These are phyloP conservation scores for Botrytis hyacinthi DNA, from an alignment of 2,329 filamentous ascomycete species.

Conservation along the genomic window DNA sequence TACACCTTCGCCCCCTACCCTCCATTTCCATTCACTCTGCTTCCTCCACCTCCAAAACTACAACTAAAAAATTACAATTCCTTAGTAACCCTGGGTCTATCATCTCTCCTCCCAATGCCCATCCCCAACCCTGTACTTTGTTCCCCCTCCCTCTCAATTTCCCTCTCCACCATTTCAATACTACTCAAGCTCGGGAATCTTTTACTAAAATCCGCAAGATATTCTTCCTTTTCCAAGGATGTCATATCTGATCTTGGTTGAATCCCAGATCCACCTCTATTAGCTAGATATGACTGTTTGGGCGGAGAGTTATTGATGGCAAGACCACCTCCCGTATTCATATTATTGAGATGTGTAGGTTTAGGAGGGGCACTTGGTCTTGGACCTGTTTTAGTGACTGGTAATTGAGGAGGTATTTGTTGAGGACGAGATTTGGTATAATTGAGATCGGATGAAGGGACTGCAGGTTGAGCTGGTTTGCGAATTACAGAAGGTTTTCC, in stretches of 20 bases:
- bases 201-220: constrained; percentile 71
- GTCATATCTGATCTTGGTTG: constrained; percentile 55
- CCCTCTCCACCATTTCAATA: constrained; percentile 60
- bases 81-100: constrained; percentile 13
- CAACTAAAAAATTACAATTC: background rate
- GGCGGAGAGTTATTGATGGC: constrained; percentile 45
- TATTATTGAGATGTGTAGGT: constrained; percentile 58
- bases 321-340: constrained; percentile 43
- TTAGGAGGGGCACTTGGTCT: constrained; percentile 60
- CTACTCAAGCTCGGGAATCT: constrained; percentile 81
- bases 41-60: background rate
- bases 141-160: constrained; percentile 26
- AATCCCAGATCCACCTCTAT: constrained; percentile 26
- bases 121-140: constrained; percentile 17
- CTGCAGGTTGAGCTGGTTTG: constrained; percentile 46
- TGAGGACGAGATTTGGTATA: constrained; percentile 33
- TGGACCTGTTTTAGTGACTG: constrained; percentile 37
- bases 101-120: constrained; percentile 18
- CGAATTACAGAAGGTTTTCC: constrained; percentile 37
- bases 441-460: constrained; percentile 28
- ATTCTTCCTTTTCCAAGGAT: constrained; percentile 61
- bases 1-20: background rate
- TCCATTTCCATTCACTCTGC: background rate
- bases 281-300: constrained; percentile 43
- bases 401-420: constrained; percentile 28